A percentile compares a stretch with the other conserved stretches of the same genome.
Conservation (phyloP, 306 rosid genomes). For the Luffa aegyptiaca region DNA sequence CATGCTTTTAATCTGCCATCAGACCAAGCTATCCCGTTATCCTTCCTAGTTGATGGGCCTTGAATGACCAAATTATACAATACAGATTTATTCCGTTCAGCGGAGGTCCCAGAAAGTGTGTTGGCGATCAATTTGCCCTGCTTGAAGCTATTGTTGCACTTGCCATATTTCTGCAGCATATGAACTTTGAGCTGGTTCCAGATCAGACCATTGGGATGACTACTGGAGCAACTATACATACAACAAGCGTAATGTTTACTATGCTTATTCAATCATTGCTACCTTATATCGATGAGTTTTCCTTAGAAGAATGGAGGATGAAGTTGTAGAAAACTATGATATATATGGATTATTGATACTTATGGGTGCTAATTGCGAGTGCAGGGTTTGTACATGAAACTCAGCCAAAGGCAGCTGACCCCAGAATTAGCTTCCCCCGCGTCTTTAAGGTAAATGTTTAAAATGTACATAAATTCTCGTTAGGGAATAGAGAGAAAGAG, state of each 20-base stretch:
- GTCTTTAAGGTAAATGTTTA: conserved; percentile 3
- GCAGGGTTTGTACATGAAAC: conserved; percentile 97
- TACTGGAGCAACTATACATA: conserved; percentile 96
- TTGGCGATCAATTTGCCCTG: conserved; percentile 91
- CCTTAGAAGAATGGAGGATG: not conserved
- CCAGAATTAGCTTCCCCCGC: conserved; percentile 20
- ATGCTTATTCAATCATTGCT: not conserved
- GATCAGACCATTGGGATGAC: conserved; percentile 87
- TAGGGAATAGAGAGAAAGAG: not conserved
- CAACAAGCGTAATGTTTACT: conserved; percentile 58
- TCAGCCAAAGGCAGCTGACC: conserved; percentile 47
- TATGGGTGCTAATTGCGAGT: conserved; percentile 35
- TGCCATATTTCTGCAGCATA: conserved; percentile 62
- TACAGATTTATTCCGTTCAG: conserved; percentile 93
- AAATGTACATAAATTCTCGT: not conserved
- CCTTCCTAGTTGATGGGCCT: not conserved
- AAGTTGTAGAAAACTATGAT: not conserved
- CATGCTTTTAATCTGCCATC: not conserved
- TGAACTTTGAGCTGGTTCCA: conserved; percentile 77
- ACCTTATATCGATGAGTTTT: not conserved
- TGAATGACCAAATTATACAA: conserved; percentile 14
- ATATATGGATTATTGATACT: not conserved
- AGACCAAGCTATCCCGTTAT: not conserved
- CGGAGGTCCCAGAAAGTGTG: conserved; percentile 95
- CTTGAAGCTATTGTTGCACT: conserved; percentile 79